Conservation (phyloP, 352 stramenopile genomes). For the Pythium phragmiticola region DNA sequence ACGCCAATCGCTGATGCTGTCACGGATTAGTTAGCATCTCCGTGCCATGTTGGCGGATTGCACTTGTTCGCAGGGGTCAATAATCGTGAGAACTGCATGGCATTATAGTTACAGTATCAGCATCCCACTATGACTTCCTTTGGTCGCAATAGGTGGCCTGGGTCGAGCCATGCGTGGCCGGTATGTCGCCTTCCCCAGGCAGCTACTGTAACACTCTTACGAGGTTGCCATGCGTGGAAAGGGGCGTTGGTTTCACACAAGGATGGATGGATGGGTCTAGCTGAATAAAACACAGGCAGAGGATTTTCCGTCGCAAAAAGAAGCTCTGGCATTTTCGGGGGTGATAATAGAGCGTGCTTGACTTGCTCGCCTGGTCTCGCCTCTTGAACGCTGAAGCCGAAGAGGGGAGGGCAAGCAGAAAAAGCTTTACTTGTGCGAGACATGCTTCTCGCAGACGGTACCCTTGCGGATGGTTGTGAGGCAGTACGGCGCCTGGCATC, state of each 20-base stretch:
- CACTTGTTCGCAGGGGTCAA: too few relatives aligned
- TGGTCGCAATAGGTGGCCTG: background rate
- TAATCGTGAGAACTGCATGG: background rate
- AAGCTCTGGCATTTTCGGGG: constrained; percentile 10
- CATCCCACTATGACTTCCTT: background rate
- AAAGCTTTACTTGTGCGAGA: constrained; percentile 13
- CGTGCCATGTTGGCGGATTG: too few relatives aligned
- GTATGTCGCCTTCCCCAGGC: too few relatives aligned
- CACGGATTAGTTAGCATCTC: too few relatives aligned
- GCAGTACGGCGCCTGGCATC: constrained; percentile 65
- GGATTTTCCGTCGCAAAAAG: constrained; percentile 11
- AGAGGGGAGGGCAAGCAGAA: background rate
- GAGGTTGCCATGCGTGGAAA: background rate
- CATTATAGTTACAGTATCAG: background rate
- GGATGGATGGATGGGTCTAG: constrained; percentile 7
- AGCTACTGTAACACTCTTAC: background rate
- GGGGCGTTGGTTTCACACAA: constrained; percentile 8
- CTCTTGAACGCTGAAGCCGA: background rate
- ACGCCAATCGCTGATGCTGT: too few relatives aligned
- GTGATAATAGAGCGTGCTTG: constrained; percentile 1
- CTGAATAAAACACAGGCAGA: constrained; percentile 14
- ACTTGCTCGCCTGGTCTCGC: background rate
- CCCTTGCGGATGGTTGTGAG: constrained; percentile 65
- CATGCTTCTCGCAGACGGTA: constrained; percentile 51
- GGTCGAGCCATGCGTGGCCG: too few relatives aligned